Evolutionary conservation across 495 filamentous ascomycete genomes (phyloP).

Genomic region (Amniculicola lignicola): DNA sequence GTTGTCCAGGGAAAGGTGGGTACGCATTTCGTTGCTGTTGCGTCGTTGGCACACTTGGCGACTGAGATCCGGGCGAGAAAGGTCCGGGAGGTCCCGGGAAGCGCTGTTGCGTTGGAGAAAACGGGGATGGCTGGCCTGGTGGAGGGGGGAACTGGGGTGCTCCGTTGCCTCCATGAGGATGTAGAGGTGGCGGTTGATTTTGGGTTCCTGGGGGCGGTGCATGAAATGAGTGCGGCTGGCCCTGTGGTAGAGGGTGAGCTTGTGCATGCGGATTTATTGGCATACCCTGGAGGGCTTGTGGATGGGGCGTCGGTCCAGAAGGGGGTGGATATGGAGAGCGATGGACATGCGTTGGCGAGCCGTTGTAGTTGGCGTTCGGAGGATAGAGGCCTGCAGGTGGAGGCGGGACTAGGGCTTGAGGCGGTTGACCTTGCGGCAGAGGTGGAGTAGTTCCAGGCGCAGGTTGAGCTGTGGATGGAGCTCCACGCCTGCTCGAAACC

Average conservation of each 20-base stretch:
- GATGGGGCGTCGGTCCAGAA: conserved; percentile 18
- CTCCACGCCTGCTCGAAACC: not conserved
- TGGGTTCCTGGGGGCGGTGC: conserved; percentile 4
- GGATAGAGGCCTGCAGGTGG: conserved; percentile 17
- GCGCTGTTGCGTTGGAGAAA: conserved; percentile 21
- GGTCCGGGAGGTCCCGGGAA: conserved; percentile 19
- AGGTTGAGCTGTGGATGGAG: conserved; percentile 8
- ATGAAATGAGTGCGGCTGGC: conserved; percentile 1
- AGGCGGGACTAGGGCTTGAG: conserved; percentile 11
- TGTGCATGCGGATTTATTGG: conserved; percentile 26
- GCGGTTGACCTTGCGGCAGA: conserved; percentile 17
- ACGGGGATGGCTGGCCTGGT: conserved; percentile 8
- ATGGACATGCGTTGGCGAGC: conserved; percentile 16
- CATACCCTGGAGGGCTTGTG: not conserved
- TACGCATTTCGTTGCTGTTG: conserved; percentile 28
- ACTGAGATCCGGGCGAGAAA: conserved; percentile 4
- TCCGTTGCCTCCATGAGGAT: conserved; percentile 29
- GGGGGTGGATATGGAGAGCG: conserved; percentile 37
- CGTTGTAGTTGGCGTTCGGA: conserved; percentile 15
- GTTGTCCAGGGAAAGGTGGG: conserved; percentile 26
- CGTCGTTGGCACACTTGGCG: conserved; percentile 18
- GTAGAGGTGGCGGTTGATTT: conserved; percentile 16
- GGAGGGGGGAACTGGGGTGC: conserved; percentile 30
- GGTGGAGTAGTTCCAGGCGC: not conserved
- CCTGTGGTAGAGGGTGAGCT: conserved; percentile 16